Conservation (phyloP, 225 moss, liverwort and hornwort species). For the Marchantia polymorpha region DNA sequence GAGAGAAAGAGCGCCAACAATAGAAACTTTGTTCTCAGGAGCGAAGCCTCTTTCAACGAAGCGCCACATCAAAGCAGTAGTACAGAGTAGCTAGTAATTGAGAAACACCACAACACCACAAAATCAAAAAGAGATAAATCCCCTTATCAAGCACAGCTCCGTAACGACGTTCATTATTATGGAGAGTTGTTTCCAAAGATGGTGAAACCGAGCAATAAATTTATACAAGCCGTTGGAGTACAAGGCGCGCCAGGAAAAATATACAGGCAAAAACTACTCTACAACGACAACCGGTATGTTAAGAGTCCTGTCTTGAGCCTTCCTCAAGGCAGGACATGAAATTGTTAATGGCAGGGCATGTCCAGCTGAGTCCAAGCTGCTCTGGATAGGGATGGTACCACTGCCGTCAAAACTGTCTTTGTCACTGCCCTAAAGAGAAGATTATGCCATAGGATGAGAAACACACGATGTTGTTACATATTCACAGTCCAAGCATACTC, state of each 20-base stretch:
- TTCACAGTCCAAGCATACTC: background rate
- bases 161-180: no score
- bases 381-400: background rate
- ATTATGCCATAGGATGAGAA: background rate
- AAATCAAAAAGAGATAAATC: no score
- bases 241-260: background rate
- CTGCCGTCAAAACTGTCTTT: background rate
- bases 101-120: no score
- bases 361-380: background rate
- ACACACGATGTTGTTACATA: background rate
- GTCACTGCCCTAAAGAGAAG: background rate
- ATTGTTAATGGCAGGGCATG: background rate
- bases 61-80: no score
- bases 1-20: no score
- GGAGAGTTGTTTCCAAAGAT: background rate
- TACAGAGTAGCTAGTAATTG: no score
- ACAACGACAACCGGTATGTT: background rate
- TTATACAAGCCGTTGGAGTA: background rate
- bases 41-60: no score
- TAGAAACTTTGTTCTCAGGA: no score
- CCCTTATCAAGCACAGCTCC: no score
- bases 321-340: background rate
- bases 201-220: background rate
- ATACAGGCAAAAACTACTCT: background rate
- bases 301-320: background rate